Conservation (phyloP, 2,329 filamentous ascomycete species). For the Colletotrichum theobromicola region DNA sequence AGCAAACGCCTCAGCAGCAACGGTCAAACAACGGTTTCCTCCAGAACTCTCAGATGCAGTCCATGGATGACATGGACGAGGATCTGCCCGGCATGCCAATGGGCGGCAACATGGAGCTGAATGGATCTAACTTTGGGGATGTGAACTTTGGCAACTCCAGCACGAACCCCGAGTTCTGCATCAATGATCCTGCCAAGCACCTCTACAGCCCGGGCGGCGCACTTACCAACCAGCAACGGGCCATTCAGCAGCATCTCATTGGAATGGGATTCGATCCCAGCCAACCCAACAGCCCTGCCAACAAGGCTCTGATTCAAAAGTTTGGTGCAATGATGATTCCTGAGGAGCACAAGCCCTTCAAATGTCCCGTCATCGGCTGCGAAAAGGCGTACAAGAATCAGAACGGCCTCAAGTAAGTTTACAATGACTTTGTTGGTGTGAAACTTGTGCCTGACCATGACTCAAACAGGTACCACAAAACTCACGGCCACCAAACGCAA, state of each 20-base stretch:
- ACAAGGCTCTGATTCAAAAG: slow-evolving; percentile 60
- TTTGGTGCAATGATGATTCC: slow-evolving; percentile 69
- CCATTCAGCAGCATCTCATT: slow-evolving; percentile 70
- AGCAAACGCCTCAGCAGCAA: slow-evolving; percentile 65
- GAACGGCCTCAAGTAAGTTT: slow-evolving; percentile 88
- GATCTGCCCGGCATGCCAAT: slow-evolving; percentile 69
- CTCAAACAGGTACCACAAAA: slow-evolving; percentile 66
- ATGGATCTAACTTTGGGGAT: slow-evolving; percentile 54
- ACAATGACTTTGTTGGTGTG: not conserved
- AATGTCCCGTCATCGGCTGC: slow-evolving; percentile 96
- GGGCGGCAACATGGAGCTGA: slow-evolving; percentile 67
- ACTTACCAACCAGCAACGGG: slow-evolving; percentile 65
- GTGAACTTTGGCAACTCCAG: slow-evolving; percentile 56
- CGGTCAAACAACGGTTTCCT: slow-evolving; percentile 32
- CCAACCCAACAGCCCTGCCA: slow-evolving; percentile 80
- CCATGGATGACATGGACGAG: slow-evolving; percentile 75
- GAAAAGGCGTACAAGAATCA: slow-evolving; percentile 99
- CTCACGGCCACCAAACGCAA: slow-evolving; percentile 95
- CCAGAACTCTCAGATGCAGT: slow-evolving; percentile 65
- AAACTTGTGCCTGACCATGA: slow-evolving; percentile 9
- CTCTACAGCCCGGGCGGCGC: slow-evolving; percentile 86
- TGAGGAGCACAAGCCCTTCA: slow-evolving; percentile 97
- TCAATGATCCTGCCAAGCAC: slow-evolving; percentile 94
- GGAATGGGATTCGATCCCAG: slow-evolving; percentile 78
- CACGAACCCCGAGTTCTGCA: slow-evolving; percentile 61